These are phyloP conservation scores for Termitomyces sp. DNA, from an alignment of 768 basidiomycete species.

Conservation along the genomic window DNA sequence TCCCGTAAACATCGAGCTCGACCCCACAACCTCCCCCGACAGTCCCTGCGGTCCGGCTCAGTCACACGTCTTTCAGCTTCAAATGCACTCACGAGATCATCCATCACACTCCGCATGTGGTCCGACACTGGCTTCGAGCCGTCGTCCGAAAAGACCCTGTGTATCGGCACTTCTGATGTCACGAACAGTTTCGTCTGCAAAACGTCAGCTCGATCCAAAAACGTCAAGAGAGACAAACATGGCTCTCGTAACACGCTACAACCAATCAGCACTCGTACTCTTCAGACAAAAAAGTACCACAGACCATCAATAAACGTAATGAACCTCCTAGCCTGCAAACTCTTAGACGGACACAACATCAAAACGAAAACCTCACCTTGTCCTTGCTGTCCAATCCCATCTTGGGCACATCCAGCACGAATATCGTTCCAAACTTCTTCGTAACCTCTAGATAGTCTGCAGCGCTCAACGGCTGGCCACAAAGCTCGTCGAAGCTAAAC, in stretches of 20 bases:
- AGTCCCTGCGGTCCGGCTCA: constrained; percentile 55
- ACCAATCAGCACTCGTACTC: not conserved
- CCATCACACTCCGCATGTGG: constrained; percentile 93
- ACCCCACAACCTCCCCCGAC: constrained; percentile 69
- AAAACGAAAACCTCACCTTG: constrained; percentile 43
- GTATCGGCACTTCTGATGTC: constrained; percentile 90
- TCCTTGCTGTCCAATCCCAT: constrained; percentile 88
- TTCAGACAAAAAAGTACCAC: constrained; percentile 22
- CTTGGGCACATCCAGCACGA: constrained; percentile 83
- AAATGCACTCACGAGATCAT: constrained; percentile 69
- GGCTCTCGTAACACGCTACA: constrained; percentile 88
- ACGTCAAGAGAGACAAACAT: constrained; percentile 37
- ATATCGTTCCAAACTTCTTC: constrained; percentile 81
- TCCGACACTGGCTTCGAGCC: constrained; percentile 50
- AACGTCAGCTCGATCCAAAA: not conserved
- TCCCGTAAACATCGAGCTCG: constrained; percentile 89
- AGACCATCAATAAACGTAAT: constrained; percentile 95
- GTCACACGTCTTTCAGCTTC: too few relatives aligned
- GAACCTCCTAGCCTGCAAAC: constrained; percentile 78
- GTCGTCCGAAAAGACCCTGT: constrained; percentile 80
- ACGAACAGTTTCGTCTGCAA: constrained; percentile 83
- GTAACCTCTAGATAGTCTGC: constrained; percentile 97
- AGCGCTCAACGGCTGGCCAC: constrained; percentile 86
- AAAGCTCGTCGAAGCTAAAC: constrained; percentile 84
- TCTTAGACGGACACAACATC: not conserved